Conservation (phyloP, 2,329 filamentous ascomycete species). For the Diaporthe vexans region DNA sequence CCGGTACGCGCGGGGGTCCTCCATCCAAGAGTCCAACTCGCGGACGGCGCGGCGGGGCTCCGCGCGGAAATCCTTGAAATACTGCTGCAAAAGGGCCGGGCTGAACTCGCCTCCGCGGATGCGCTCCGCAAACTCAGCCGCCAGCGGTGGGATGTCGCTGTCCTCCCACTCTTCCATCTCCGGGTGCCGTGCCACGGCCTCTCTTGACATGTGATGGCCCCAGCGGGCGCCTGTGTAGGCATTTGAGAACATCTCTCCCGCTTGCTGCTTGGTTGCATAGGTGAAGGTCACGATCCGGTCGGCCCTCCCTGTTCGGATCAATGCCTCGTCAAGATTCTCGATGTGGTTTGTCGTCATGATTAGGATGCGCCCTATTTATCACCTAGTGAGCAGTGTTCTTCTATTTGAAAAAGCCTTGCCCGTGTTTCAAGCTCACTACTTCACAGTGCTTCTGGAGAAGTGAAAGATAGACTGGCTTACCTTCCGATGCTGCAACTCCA, state of each 20-base stretch:
- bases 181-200: constrained; percentile 17
- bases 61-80: constrained; percentile 41
- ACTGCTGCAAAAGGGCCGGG: constrained; percentile 39
- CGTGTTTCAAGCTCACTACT: too few relatives aligned
- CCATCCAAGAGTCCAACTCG: constrained; percentile 37
- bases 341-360: constrained; percentile 41
- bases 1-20: constrained; percentile 35
- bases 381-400: background rate
- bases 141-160: constrained; percentile 27
- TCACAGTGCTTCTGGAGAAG: background rate
- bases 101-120: constrained; percentile 36
- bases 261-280: constrained; percentile 35
- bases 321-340: constrained; percentile 38
- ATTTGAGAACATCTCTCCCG: constrained; percentile 37
- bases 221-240: constrained; percentile 38
- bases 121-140: constrained; percentile 26
- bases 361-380: constrained; percentile 36
- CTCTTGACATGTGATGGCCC: constrained; percentile 31
- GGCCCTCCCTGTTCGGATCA: constrained; percentile 37
- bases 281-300: constrained; percentile 40
- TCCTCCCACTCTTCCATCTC: constrained; percentile 40
- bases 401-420: background rate
- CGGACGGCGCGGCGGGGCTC: constrained; percentile 35
- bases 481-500: constrained; percentile 38
- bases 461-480: background rate